Evolutionary conservation across 2,329 filamentous ascomycete genomes (phyloP), one percentile per base, ranked within the genome.

Genomic region (Chlorencoelia australis): DNA sequence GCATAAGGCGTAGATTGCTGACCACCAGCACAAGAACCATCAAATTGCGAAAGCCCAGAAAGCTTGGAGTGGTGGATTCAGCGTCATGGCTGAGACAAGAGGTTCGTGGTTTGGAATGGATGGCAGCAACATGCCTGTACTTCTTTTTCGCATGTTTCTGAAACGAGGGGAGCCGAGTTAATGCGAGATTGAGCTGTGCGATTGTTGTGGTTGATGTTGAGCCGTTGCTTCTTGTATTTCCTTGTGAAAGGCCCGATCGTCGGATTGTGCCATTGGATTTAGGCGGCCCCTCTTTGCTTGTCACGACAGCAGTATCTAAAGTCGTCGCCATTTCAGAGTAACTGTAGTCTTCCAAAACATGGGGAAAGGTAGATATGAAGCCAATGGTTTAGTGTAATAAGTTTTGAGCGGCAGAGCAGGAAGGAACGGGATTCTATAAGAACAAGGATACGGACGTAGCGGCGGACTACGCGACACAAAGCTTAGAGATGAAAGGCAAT

Each of bases 21-120:
- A 89, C 86, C 53, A 96, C 77, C 43, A 94, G 64, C 24, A 95
- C 85, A 53, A 96, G 79, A 25, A 94, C 83, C 85, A 95, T 94
- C 45, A 98, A 71, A 57, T 98, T 98, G 42, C 89, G 72, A 57
- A 98, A 96, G 1, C 91, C 91, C 11, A 94, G 64, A 56, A 95
- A 96, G 58, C 85, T 94, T 15, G 88, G 85, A 2, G 78, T 67
- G 8, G 65, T 25, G 10, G 31, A 66, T 30, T 73, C 63, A 2
- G 85, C 74, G 57, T 96, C 91, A 52, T 88, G 82, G 61, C 86
- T 94, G 31, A 96, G 68, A 51, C 82, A 87, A 16, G 89, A 94
- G 6, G 82, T 75, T 40, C 76, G 74, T 24, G 71, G 62, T 49
- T 72, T 58, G 6, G 78, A 77, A 61, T 98, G 91, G 22, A 93